phyloP scores from a whole-genome alignment of 192 early-diverging fungal genomes.

The Coemansia sp. region DNA sequence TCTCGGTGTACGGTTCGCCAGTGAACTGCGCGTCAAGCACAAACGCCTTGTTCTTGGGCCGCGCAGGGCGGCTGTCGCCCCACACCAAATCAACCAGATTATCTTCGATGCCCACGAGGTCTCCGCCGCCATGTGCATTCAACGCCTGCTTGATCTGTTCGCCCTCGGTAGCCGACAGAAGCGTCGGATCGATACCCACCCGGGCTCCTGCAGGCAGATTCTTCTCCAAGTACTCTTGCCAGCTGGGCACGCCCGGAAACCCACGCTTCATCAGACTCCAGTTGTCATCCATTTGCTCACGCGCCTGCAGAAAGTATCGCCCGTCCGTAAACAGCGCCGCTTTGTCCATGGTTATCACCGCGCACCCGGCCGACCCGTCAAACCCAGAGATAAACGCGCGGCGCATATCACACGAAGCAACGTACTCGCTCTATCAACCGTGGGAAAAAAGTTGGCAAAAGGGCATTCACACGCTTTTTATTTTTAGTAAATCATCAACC shows the following conservation, averaged over 20 bases:
- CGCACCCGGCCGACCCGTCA: constrained; percentile 96
- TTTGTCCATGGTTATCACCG: constrained; percentile 76
- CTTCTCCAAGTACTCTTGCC: constrained; percentile 84
- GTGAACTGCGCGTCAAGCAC: constrained; percentile 74
- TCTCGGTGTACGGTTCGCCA: constrained; percentile 63
- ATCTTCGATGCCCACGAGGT: constrained; percentile 68
- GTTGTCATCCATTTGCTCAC: constrained; percentile 86
- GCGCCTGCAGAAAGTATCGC: constrained; percentile 96
- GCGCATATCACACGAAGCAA: constrained; percentile 85
- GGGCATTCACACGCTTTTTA: no score
- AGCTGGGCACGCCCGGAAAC: constrained; percentile 81
- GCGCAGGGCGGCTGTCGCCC: constrained; percentile 70
- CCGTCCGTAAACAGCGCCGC: constrained; percentile 97
- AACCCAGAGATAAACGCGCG: constrained; percentile 93
- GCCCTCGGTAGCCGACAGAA: constrained; percentile 76
- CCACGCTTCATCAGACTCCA: constrained; percentile 97
- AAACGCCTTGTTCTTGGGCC: constrained; percentile 67
- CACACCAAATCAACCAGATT: constrained; percentile 92
- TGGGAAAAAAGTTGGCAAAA: background rate
- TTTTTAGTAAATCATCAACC: no score
- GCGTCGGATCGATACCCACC: constrained; percentile 90
- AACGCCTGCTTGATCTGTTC: constrained; percentile 60
- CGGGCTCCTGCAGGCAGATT: constrained; percentile 72
- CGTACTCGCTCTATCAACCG: constrained; percentile 84
- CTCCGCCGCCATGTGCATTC: constrained; percentile 57